phyloP scores from a whole-genome alignment of 2,329 filamentous ascomycete genomes.

The Botryotinia convoluta region DNA sequence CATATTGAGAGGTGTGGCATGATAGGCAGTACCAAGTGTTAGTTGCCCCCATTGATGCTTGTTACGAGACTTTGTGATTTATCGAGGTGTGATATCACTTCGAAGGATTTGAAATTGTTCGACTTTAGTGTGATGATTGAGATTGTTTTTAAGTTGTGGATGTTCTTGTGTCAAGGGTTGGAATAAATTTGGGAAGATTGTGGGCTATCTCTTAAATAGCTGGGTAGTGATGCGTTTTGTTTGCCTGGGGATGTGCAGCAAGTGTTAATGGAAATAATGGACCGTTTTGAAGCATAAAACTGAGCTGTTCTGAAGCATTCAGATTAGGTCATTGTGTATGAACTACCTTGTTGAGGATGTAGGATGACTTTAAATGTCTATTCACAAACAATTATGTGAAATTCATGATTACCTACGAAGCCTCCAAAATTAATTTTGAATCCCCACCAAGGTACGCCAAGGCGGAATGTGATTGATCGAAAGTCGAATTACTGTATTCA shows the following conservation, averaged over 20 bases:
- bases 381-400: not conserved
- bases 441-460: not conserved
- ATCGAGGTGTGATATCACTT: not conserved
- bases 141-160: not conserved
- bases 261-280: too few relatives aligned
- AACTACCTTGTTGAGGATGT: not conserved
- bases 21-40: constrained; percentile 3
- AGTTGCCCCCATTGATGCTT: not conserved
- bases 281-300: not conserved
- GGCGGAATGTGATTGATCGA: not conserved
- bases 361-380: not conserved
- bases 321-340: not conserved
- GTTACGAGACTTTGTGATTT: not conserved
- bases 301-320: not conserved
- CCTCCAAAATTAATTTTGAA: too few relatives aligned
- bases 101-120: too few relatives aligned
- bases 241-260: not conserved
- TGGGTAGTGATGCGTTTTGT: not conserved
- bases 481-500: fast-evolving
- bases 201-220: not conserved
- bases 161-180: not conserved
- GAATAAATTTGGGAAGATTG: not conserved
- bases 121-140: too few relatives aligned
- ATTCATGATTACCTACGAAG: not conserved
- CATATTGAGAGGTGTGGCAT: not conserved